A percentile compares a stretch with the other conserved stretches of the same genome.
Conservation (phyloP, 257 asterid genomes). For the Gentiana dahurica region DNA sequence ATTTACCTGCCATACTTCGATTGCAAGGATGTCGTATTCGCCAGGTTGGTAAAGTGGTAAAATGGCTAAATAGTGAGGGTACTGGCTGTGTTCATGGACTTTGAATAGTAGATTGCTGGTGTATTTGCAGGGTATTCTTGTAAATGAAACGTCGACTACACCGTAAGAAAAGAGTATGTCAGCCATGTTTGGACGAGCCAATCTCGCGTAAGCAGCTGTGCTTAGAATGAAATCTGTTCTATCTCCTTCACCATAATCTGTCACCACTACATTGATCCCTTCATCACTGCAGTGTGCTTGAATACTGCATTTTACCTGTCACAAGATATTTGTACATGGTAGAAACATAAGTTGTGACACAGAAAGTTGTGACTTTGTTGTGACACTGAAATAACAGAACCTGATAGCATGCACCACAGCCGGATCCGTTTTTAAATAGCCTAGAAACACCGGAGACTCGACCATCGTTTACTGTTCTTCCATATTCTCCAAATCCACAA, state of each 20-base stretch:
- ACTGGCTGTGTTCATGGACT: constrained; percentile 44
- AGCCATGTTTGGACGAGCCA: constrained; percentile 48
- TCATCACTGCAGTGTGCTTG: constrained; percentile 46
- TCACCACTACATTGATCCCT: constrained; percentile 50
- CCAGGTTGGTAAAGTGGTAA: constrained; percentile 49
- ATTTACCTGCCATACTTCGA: constrained; percentile 54
- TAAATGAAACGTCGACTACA: constrained; percentile 45
- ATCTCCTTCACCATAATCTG: constrained; percentile 63
- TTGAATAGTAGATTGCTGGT: constrained; percentile 32
- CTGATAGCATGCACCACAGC: constrained; percentile 90
- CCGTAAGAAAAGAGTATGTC: constrained; percentile 41
- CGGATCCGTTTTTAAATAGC: constrained; percentile 64
- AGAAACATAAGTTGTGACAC: too few relatives aligned
- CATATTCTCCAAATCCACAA: constrained; percentile 80
- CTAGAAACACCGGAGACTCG: constrained; percentile 52
- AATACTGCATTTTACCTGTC: constrained; percentile 58
- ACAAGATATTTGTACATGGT: too few relatives aligned
- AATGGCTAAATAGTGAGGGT: constrained; percentile 47
- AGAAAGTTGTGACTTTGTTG: too few relatives aligned
- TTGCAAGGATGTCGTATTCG: constrained; percentile 28
- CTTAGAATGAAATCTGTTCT: constrained; percentile 60
- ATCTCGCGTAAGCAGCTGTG: constrained; percentile 35
- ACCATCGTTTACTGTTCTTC: constrained; percentile 49
- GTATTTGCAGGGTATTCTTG: constrained; percentile 40
- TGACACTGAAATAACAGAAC: constrained; percentile 8